phyloP scores from a whole-genome alignment of 176 grass and related monocot species.

The Phyllostachys edulis region DNA sequence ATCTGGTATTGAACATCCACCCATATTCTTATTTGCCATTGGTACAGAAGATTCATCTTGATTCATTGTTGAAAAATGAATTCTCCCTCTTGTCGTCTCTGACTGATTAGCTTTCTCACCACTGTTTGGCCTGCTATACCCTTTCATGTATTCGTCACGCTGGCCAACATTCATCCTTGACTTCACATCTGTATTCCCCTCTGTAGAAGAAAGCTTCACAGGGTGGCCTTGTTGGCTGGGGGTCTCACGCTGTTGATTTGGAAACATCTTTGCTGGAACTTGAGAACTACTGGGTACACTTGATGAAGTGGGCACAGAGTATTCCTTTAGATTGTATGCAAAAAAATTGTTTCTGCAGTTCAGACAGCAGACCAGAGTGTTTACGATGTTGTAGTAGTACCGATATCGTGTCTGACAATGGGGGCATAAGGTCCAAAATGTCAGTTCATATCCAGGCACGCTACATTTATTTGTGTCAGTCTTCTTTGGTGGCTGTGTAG shows the following conservation, averaged over 20 bases:
- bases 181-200: slow-evolving; percentile 16
- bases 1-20: slow-evolving; percentile 10
- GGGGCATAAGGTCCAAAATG: slow-evolving; percentile 82
- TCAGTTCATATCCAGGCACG: slow-evolving; percentile 29
- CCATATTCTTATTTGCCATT: slow-evolving; percentile 11
- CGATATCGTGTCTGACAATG: slow-evolving; percentile 58
- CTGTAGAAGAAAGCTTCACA: slow-evolving; percentile 40
- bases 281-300: slow-evolving; percentile 38
- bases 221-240: slow-evolving; percentile 25
- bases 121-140: slow-evolving; percentile 20
- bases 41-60: slow-evolving; percentile 37
- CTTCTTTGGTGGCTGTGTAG: slow-evolving; percentile 39
- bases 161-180: slow-evolving; percentile 20
- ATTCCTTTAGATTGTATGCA: slow-evolving; percentile 48
- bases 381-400: slow-evolving; percentile 52
- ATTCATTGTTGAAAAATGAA: slow-evolving; percentile 28
- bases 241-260: slow-evolving; percentile 25
- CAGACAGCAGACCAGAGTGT: slow-evolving; percentile 48
- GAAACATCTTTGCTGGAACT: slow-evolving; percentile 40
- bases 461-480: slow-evolving; percentile 37
- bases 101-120: slow-evolving; percentile 35
- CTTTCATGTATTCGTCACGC: slow-evolving; percentile 23
- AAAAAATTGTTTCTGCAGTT: slow-evolving; percentile 56
- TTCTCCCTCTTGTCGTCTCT: slow-evolving; percentile 29
- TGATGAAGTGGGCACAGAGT: slow-evolving; percentile 26